Conservation (phyloP, 75 land plant species). For the Selaginella moellendorffii region DNA sequence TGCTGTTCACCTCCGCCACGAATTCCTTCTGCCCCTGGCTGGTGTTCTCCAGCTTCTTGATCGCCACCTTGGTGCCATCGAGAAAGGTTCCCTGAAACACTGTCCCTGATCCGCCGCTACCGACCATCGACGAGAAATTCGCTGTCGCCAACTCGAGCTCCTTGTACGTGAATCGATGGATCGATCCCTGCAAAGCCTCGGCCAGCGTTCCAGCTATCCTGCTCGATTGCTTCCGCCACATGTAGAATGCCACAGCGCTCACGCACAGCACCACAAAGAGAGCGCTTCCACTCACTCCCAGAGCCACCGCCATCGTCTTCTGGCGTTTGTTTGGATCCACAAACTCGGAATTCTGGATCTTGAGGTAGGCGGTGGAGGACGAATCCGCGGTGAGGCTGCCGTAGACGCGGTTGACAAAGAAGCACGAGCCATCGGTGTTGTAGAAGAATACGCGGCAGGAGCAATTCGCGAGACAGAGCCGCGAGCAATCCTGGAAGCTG, state of each 20-base stretch:
- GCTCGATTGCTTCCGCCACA: neutral
- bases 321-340: neutral
- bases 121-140: neutral
- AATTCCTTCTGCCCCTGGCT: conserved; percentile 3
- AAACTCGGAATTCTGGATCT: neutral
- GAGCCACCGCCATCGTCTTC: neutral
- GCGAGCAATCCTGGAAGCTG: neutral
- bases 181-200: neutral
- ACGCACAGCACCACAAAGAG: neutral
- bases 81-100: neutral
- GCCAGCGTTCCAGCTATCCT: neutral
- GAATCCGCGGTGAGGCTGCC: conserved; percentile 1
- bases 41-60: neutral
- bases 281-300: neutral
- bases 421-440: neutral
- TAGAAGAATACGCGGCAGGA: neutral
- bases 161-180: neutral
- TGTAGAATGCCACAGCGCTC: neutral
- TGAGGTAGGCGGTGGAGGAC: neutral
- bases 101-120: neutral
- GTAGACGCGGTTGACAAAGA: neutral
- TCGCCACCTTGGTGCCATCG: neutral
- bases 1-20: neutral
- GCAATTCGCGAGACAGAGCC: neutral
- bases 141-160: neutral